phyloP scores from a whole-genome alignment of 1,139 yeast genomes.

The Sugiyamaella grinbergsii region DNA sequence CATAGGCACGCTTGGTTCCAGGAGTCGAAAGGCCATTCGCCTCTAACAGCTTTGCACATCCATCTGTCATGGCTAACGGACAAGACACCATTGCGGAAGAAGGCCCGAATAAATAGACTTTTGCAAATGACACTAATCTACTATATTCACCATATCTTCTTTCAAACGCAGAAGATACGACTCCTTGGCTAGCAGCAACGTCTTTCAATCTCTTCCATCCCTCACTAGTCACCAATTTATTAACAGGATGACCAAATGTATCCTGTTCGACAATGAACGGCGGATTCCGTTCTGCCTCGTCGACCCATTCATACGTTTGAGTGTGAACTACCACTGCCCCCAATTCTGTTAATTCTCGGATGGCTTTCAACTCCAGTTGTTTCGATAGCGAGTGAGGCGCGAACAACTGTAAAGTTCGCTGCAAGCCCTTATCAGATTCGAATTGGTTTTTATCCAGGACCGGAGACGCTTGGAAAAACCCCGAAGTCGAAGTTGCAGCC shows the following conservation, averaged over 20 bases:
- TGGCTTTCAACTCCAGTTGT: slow-evolving; percentile 15
- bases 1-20: slow-evolving; percentile 26
- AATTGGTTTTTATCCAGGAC: slow-evolving; percentile 33
- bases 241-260: slow-evolving; percentile 36
- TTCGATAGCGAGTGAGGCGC: slow-evolving; percentile 23
- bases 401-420: slow-evolving; percentile 30
- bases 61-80: slow-evolving; percentile 43
- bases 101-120: slow-evolving; percentile 36
- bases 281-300: slow-evolving; percentile 39
- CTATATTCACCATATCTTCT: slow-evolving; percentile 33
- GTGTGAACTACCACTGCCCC: slow-evolving; percentile 35
- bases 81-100: slow-evolving; percentile 41
- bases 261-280: slow-evolving; percentile 39
- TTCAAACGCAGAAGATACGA: slow-evolving; percentile 38
- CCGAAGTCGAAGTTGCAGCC: slow-evolving; percentile 36
- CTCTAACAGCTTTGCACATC: slow-evolving; percentile 40
- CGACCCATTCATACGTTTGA: slow-evolving; percentile 36
- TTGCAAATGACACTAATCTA: slow-evolving; percentile 36
- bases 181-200: slow-evolving; percentile 35
- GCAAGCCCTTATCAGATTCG: slow-evolving; percentile 32
- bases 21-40: slow-evolving; percentile 27
- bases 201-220: slow-evolving; percentile 40
- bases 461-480: slow-evolving; percentile 37
- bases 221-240: slow-evolving; percentile 36
- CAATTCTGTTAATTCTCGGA: slow-evolving; percentile 28